Conservation (phyloP, 306 rosid species). For the Inga laurina region DNA sequence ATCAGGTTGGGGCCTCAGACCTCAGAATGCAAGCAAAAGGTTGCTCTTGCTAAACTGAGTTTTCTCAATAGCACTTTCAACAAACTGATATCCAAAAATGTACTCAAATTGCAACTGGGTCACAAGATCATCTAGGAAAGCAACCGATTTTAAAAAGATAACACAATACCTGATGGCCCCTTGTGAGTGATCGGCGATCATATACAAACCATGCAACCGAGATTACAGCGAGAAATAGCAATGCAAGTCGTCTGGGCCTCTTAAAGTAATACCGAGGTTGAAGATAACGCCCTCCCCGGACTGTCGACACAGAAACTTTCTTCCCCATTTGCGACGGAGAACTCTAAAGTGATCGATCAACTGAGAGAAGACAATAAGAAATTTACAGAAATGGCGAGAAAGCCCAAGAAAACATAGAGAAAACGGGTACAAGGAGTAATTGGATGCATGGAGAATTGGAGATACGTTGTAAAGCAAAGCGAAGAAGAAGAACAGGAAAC, state of each 20-base stretch:
- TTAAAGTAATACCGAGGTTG: slow-evolving; percentile 48
- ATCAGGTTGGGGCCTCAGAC: neutral
- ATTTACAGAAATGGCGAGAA: neutral
- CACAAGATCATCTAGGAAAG: neutral
- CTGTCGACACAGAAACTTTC: slow-evolving; percentile 38
- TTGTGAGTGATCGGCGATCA: slow-evolving; percentile 41
- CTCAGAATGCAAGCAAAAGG: neutral
- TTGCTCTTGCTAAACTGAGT: neutral
- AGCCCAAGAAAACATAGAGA: neutral
- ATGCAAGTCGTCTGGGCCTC: slow-evolving; percentile 45
- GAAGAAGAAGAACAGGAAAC: neutral
- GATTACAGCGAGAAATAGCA: slow-evolving; percentile 36
- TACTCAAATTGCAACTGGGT: neutral
- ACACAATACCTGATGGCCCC: slow-evolving; percentile 25
- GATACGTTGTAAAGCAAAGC: neutral
- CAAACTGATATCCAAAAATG: neutral
- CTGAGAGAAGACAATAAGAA: neutral
- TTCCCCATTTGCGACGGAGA: slow-evolving; percentile 39
- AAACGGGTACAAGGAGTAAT: neutral
- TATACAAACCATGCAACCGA: slow-evolving; percentile 41
- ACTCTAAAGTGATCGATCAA: neutral
- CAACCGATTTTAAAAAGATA: neutral
- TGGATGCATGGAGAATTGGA: slow-evolving; percentile 1
- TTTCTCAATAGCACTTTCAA: neutral
- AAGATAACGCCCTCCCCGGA: slow-evolving; percentile 34